These are phyloP conservation scores for Fusarium poae DNA, from an alignment of 2,329 filamentous ascomycete genomes.

Conservation along the genomic window DNA sequence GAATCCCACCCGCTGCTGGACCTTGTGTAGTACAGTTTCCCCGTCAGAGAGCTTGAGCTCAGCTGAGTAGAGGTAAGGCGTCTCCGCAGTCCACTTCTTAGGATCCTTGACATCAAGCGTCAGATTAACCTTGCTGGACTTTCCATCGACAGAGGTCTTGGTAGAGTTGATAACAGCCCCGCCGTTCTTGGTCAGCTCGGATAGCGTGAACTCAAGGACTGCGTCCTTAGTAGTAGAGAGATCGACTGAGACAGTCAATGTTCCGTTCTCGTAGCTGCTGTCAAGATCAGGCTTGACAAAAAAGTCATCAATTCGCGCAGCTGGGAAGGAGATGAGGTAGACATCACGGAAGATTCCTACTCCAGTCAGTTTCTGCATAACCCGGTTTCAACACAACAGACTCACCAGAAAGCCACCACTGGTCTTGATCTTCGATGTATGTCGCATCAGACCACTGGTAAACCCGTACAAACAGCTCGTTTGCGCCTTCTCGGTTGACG, in stretches of 20 bases:
- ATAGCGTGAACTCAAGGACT: conserved; percentile 59
- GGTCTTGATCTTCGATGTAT: conserved; percentile 78
- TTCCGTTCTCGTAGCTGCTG: conserved; percentile 62
- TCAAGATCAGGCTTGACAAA: conserved; percentile 70
- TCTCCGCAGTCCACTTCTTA: conserved; percentile 76
- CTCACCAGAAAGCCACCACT: conserved; percentile 76
- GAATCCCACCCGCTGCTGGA: conserved; percentile 71
- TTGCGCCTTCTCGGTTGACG: conserved; percentile 58
- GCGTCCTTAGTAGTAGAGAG: conserved; percentile 53
- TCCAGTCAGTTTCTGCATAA: background rate
- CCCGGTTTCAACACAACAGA: conserved; percentile 54
- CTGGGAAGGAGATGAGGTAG: conserved; percentile 69
- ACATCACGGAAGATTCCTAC: conserved; percentile 75
- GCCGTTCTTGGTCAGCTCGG: conserved; percentile 52
- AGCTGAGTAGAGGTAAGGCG: conserved; percentile 70
- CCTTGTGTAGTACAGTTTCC: conserved; percentile 54
- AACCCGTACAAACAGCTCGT: conserved; percentile 72
- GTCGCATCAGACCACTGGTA: conserved; percentile 78
- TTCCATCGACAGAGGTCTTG: conserved; percentile 46
- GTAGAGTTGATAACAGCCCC: conserved; percentile 54
- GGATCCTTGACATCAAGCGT: conserved; percentile 64
- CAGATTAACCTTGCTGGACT: conserved; percentile 55
- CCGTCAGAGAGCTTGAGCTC: conserved; percentile 63
- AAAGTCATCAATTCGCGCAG: conserved; percentile 68
- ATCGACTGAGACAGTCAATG: conserved; percentile 60